phyloP scores from a whole-genome alignment of 2,329 filamentous ascomycete genomes.

The Periglandula ipomoeae region DNA sequence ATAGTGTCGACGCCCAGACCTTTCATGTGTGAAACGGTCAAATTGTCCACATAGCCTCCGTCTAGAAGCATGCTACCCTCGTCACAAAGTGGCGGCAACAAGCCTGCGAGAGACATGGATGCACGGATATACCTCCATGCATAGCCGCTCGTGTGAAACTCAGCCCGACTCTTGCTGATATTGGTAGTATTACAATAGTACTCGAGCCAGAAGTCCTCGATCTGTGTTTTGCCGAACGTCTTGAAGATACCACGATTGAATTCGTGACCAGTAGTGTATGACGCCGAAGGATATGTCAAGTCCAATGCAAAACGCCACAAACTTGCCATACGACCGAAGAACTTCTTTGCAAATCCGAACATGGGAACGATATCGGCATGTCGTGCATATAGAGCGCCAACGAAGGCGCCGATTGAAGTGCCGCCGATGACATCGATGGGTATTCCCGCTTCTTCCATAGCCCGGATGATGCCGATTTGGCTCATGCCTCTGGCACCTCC shows the following conservation, averaged over 20 bases:
- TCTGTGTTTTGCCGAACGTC: conserved; percentile 91
- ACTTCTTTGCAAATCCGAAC: conserved; percentile 95
- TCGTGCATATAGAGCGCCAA: conserved; percentile 88
- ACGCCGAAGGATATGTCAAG: conserved; percentile 89
- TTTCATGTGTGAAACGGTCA: conserved; percentile 97
- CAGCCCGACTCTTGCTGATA: conserved; percentile 84
- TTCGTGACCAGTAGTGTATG: conserved; percentile 96
- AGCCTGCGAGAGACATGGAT: conserved; percentile 90
- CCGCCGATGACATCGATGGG: conserved; percentile 93
- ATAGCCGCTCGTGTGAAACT: conserved; percentile 93
- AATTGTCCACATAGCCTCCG: conserved; percentile 92
- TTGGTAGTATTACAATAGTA: conserved; percentile 99
- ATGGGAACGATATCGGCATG: conserved; percentile 96
- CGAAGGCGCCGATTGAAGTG: conserved; percentile 92
- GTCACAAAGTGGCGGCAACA: conserved; percentile 89
- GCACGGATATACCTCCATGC: conserved; percentile 96
- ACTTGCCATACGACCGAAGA: conserved; percentile 95
- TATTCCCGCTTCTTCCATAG: conserved; percentile 91
- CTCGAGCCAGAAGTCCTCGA: conserved; percentile 98
- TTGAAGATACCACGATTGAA: conserved; percentile 99
- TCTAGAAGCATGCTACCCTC: conserved; percentile 96
- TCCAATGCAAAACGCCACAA: conserved; percentile 98
- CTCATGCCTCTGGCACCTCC: conserved; percentile 87
- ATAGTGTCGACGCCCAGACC: conserved; percentile 85
- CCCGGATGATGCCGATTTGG: conserved; percentile 88